These are phyloP conservation scores for Diplodia scrobiculata DNA, from an alignment of 2,329 filamentous ascomycete species.

Conservation along the genomic window DNA sequence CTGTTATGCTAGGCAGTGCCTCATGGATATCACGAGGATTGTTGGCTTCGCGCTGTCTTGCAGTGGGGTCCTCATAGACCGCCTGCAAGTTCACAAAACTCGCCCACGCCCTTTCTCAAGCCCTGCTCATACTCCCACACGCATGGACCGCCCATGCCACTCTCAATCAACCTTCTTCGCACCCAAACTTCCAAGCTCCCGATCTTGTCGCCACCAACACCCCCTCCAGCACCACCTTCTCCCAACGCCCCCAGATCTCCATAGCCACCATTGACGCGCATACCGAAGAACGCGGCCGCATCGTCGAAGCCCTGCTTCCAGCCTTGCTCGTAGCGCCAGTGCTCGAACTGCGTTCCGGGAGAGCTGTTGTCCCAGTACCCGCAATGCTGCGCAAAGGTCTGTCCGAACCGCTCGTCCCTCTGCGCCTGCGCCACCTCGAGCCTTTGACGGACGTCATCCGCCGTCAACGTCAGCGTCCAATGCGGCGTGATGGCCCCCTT, in stretches of 20 bases:
- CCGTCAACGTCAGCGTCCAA: conserved; percentile 42
- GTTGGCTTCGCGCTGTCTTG: background rate
- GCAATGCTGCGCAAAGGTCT: conserved; percentile 50
- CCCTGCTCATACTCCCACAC: conserved; percentile 58
- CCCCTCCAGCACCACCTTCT: conserved; percentile 36
- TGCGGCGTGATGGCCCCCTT: conserved; percentile 50
- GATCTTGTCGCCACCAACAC: conserved; percentile 54
- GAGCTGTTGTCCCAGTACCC: conserved; percentile 54
- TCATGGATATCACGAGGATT: background rate
- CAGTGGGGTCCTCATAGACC: background rate
- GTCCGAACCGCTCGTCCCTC: conserved; percentile 41
- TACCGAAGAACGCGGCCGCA: conserved; percentile 55
- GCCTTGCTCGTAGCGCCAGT: conserved; percentile 58
- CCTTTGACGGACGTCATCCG: conserved; percentile 44
- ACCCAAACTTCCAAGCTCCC: conserved; percentile 62
- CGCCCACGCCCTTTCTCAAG: conserved; percentile 50
- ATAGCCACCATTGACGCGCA: conserved; percentile 37
- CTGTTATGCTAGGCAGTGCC: background rate
- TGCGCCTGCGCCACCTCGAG: conserved; percentile 47
- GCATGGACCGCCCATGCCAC: conserved; percentile 51
- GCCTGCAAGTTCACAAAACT: conserved; percentile 39
- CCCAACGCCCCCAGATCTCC: conserved; percentile 30
- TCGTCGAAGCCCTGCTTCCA: conserved; percentile 61
- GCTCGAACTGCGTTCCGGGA: conserved; percentile 53
- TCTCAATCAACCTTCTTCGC: conserved; percentile 57